Conservation (phyloP, 202 grass and related monocot genomes). For the Schoenoplectus tabernaemontani region DNA sequence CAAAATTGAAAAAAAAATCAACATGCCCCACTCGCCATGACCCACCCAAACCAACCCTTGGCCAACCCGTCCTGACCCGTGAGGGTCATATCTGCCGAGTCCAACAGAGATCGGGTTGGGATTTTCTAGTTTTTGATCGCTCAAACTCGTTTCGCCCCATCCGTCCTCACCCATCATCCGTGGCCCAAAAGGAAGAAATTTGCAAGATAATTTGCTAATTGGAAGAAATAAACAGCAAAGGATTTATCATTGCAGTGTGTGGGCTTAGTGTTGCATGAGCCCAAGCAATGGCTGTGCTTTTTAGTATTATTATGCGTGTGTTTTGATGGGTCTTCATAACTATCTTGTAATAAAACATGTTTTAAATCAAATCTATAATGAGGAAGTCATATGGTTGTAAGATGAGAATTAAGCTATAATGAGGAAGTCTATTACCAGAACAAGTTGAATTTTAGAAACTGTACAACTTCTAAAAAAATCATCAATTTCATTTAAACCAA, state of each 20-base stretch:
- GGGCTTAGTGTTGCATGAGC: neutral
- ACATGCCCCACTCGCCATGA: too few relatives aligned
- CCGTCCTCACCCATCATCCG: neutral
- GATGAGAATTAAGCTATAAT: neutral
- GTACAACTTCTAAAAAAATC: neutral
- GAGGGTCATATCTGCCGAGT: too few relatives aligned
- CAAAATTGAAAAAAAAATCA: too few relatives aligned
- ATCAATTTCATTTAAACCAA: neutral
- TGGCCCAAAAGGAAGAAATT: neutral
- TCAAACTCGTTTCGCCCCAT: constrained; percentile 20
- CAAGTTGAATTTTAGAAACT: neutral
- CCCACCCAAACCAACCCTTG: too few relatives aligned
- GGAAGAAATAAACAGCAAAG: neutral
- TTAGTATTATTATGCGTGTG: neutral
- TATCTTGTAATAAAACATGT: neutral
- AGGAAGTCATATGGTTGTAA: neutral
- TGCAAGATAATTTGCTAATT: neutral
- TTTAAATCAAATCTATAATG: neutral
- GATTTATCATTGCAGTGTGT: neutral
- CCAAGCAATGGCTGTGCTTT: neutral
- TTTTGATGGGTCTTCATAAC: neutral
- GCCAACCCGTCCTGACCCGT: too few relatives aligned
- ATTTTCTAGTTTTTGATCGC: too few relatives aligned
- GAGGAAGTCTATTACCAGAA: neutral
- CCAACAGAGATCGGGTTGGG: too few relatives aligned